Percentiles rank a stretch among this genome's conserved stretches.
phyloP scores from a whole-genome alignment of 2,329 filamentous ascomycete species.

The Fusarium setosum region DNA sequence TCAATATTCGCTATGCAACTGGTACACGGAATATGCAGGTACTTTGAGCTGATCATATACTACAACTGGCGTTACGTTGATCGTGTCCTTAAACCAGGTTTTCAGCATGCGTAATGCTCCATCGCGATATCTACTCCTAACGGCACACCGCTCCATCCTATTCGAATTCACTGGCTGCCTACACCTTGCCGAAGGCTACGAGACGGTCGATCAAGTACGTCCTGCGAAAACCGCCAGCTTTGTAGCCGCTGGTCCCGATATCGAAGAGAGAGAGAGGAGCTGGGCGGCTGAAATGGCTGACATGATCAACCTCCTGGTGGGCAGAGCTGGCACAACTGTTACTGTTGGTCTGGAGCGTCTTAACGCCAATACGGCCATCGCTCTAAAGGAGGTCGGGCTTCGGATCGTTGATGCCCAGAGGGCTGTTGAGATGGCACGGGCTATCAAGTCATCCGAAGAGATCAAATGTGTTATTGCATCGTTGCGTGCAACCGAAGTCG shows the following conservation, averaged over 20 bases:
- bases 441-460: slow-evolving; percentile 3
- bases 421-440: slow-evolving; percentile 1
- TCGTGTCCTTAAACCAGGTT: not conserved
- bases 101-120: slow-evolving; percentile 5
- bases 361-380: slow-evolving; percentile 4
- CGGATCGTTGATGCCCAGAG: not conserved
- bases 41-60: not conserved
- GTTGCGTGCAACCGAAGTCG: slow-evolving; percentile 1
- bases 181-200: not conserved
- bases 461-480: slow-evolving; percentile 1
- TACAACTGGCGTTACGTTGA: not conserved
- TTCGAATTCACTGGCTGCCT: slow-evolving; percentile 3
- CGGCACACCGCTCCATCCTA: not conserved
- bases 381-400: not conserved
- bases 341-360: slow-evolving; percentile 3
- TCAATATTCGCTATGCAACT: slow-evolving; percentile 9
- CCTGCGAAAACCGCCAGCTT: slow-evolving; percentile 1
- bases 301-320: not conserved
- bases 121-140: not conserved
- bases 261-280: not conserved
- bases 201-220: slow-evolving; percentile 1
- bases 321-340: not conserved
- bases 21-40: slow-evolving; percentile 6
- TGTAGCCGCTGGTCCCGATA: not conserved
- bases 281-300: not conserved